These are phyloP conservation scores for Lagenaria siceraria DNA, from an alignment of 306 rosid genomes.

Conservation along the genomic window DNA sequence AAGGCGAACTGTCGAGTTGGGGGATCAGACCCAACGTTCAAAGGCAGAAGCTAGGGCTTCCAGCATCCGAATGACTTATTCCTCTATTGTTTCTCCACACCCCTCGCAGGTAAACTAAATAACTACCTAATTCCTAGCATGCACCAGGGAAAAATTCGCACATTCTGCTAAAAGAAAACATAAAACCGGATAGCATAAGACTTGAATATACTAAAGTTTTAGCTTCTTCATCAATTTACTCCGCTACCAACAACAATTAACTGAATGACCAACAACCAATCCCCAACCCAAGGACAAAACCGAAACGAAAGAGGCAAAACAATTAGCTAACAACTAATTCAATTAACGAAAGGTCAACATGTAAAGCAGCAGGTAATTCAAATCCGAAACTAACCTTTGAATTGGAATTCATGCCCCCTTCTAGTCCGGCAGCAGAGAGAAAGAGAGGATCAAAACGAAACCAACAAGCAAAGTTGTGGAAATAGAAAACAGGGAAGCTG, in stretches of 20 bases:
- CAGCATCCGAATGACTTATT: background rate
- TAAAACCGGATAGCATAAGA: no score
- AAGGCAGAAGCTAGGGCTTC: background rate
- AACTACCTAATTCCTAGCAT: background rate
- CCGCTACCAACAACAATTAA: background rate
- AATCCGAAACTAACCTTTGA: conserved; percentile 5
- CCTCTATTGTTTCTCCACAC: background rate
- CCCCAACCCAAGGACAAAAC: background rate
- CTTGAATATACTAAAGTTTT: background rate
- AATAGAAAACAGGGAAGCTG: background rate
- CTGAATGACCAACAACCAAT: background rate
- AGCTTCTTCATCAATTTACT: background rate
- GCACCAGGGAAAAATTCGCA: background rate
- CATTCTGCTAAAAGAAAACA: background rate
- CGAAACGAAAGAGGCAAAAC: background rate
- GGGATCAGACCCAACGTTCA: background rate
- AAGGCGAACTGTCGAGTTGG: background rate
- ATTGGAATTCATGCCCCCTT: background rate
- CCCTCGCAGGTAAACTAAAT: background rate
- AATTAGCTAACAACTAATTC: background rate
- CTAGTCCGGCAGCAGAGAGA: background rate
- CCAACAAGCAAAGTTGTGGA: background rate
- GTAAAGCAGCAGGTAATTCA: background rate
- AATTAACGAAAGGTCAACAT: background rate
- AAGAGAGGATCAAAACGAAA: background rate